Conservation (phyloP, 129 eudicot genomes). For the Pulicaria dysenterica region DNA sequence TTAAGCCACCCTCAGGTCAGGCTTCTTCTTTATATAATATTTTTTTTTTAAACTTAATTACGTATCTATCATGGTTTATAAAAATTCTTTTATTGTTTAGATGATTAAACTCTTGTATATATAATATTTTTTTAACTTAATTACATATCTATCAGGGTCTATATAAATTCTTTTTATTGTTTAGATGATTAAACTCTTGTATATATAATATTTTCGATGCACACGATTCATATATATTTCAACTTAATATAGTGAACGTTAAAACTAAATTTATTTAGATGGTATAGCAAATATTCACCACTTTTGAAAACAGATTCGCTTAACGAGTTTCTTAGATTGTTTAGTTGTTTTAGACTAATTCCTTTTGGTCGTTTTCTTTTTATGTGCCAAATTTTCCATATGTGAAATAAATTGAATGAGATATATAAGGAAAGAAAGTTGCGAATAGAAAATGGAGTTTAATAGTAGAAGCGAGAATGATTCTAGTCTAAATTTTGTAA, state of each 20-base stretch:
- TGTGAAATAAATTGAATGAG: background rate
- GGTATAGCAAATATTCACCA: background rate
- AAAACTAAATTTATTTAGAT: background rate
- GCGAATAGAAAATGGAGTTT: background rate
- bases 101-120: no score
- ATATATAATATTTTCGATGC: no score
- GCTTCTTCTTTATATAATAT: no score
- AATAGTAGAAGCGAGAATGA: background rate
- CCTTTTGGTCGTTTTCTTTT: background rate
- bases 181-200: no score
- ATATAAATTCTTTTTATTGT: no score
- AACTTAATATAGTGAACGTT: background rate
- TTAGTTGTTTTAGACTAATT: background rate
- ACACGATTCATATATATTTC: no score
- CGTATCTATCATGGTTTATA: no score
- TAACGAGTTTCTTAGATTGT: background rate
- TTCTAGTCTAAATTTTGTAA: background rate
- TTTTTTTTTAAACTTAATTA: no score
- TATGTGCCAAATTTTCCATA: background rate
- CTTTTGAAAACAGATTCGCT: background rate
- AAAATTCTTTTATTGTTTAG: no score
- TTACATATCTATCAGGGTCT: no score
- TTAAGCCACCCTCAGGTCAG: conserved; percentile 92
- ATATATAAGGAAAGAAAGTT: background rate
- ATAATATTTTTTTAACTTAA: no score